Evolutionary conservation across 2,329 filamentous ascomycete species (phyloP), one percentile per base, ranked within the genome.

Genomic region (Xylariaceae sp.): DNA sequence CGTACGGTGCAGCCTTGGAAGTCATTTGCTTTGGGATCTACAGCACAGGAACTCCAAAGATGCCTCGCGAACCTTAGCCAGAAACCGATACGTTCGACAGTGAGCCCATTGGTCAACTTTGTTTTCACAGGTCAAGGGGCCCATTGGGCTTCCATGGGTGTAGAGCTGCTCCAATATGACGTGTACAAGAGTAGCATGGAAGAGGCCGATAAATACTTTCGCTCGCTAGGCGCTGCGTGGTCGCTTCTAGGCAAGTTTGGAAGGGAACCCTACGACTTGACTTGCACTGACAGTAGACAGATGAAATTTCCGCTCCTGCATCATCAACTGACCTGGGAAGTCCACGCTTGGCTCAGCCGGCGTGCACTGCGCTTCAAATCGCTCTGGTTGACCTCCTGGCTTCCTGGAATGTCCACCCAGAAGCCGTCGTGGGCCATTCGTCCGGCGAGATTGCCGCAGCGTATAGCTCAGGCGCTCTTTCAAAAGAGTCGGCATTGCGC

Each of bases 381-480:
- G 64, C 54, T 4, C 41, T 68, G 3, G 57, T 66, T 3, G 55
- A 63, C 12, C 41, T 65, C 1, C 59, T 66, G 19, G 47, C 44
- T 3, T 54, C 54, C 1, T 59, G 57, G 47, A 54, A 54, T 3
- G 39, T 68, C 9, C 39, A 47, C 9, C 62, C 65, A 2, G 40
- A 45, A 4, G 55, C 61, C 34, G 68, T 73, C 22, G 68, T 59
- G 1, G 64, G 66, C 7, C 59, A 68, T 26, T 61, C 57, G 1
- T 57, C 56, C 1, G 60, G 60, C 0, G 60, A 63, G 38, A 60
- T 63, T 8, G 60, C 48, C 0, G 59, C 60, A 3, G 57, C 56
- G 0, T 61, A 60, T 29, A 53, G 55, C 1, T 40, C 56, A 1
- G 62, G 56, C 0, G 48, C 17, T 2, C 18, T 47, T 9, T 42